Evolutionary conservation across 306 rosid genomes (phyloP).

Genomic region (Castanea crenata): DNA sequence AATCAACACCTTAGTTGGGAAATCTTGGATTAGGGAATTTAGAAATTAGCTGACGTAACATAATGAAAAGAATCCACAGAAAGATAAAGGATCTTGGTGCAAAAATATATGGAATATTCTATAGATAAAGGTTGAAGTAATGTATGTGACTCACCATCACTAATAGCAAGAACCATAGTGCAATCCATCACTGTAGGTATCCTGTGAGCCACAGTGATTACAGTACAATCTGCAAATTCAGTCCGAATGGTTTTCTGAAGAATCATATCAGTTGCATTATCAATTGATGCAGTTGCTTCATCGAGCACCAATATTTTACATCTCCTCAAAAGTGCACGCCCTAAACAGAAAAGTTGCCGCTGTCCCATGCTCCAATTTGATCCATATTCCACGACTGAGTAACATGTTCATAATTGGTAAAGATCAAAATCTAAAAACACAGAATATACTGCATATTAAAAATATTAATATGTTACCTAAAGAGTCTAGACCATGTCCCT

Average conservation of each 20-base stretch:
- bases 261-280: slow-evolving; percentile 69
- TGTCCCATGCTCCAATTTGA: slow-evolving; percentile 92
- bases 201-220: slow-evolving; percentile 77
- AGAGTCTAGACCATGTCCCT: slow-evolving; percentile 54
- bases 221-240: slow-evolving; percentile 63
- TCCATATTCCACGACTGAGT: slow-evolving; percentile 66
- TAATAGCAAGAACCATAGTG: slow-evolving; percentile 67
- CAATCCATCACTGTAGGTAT: slow-evolving; percentile 86
- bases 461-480: slow-evolving; percentile 34
- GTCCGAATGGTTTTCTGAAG: slow-evolving; percentile 67
- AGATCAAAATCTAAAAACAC: neutral
- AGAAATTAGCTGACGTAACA: too few relatives aligned
- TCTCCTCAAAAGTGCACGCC: slow-evolving; percentile 70
- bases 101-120: too few relatives aligned
- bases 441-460: neutral
- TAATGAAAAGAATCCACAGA: too few relatives aligned
- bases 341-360: slow-evolving; percentile 72
- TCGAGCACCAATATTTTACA: slow-evolving; percentile 68
- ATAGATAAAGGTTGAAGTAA: too few relatives aligned
- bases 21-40: too few relatives aligned
- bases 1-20: too few relatives aligned
- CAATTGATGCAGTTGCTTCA: slow-evolving; percentile 85
- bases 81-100: too few relatives aligned
- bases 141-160: slow-evolving; percentile 51
- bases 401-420: neutral